Conservation (phyloP, 345 rosid species). For the Eucalyptus marginata region DNA sequence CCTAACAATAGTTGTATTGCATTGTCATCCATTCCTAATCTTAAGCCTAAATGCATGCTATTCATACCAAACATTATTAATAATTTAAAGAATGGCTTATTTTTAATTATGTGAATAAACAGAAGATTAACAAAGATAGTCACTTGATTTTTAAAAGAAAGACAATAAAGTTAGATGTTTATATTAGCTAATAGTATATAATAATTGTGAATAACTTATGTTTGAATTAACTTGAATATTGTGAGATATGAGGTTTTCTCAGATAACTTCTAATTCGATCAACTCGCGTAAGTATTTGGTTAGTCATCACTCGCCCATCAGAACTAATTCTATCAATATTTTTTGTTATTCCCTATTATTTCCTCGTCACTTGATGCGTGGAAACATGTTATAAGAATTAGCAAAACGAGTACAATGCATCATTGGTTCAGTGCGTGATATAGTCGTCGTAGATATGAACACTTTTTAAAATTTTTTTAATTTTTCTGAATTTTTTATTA, state of each 20-base stretch:
- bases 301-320: conserved; percentile 22
- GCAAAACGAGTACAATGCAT: neutral
- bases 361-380: neutral
- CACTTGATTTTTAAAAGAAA: neutral
- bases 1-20: neutral
- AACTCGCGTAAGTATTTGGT: neutral
- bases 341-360: neutral
- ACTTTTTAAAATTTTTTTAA: fast-evolving
- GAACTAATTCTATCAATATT: neutral
- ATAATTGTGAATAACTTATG: neutral
- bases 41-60: neutral
- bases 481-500: too few relatives aligned
- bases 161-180: neutral
- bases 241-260: neutral
- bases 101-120: neutral
- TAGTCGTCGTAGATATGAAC: fast-evolving
- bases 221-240: neutral
- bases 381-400: neutral
- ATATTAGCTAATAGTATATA: neutral
- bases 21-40: neutral
- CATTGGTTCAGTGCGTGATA: neutral
- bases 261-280: neutral
- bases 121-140: neutral
- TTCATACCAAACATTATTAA: too few relatives aligned
- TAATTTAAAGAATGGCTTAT: neutral